Base-by-base conservation (phyloP, 805 yeast species). In the Candida verbasci region DNA sequence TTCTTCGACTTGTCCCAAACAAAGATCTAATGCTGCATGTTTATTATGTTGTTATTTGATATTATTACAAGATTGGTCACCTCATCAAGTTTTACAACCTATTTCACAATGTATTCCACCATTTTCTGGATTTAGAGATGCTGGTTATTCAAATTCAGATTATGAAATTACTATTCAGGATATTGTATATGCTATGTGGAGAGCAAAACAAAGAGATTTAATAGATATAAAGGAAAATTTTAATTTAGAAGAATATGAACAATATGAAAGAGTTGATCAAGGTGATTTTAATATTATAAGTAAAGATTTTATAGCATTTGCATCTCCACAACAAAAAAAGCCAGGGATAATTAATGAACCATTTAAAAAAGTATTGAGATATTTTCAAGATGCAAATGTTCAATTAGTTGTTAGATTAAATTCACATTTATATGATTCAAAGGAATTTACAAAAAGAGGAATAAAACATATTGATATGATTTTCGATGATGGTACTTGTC, bases 401-500 rank as follows among this genome's bases (percentile, higher is more conserved):
- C 83, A 84, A 55, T 68, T 91, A 46, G 97, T 93, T 10, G 96
- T 93, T 17, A 76, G 98, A 52, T 73, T 93, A 40, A 93, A 93
- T 59, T 86, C 96, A 1, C 96, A 86, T 50, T 70, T 93, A 31
- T 93, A 93, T 64, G 93, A 91, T 53, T 80, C 83, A 38, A 67
- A 65, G 22, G 95, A 89, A 55, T 93, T 93, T 55, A 86, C 83
- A 45, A 80, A 79, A 45, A 67, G 85, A 38, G 88, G 85, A 3
- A 87, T 93, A 46, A 81, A 83, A 51, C 98, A 93, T 58, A 70
- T 91, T 14, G 98, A 93, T 58, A 84, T 93, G 88, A 85, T 91
- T 29, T 93, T 93, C 59, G 97, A 93, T 49, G 98, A 93, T 59
- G 98, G 98, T 21, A 88, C 97, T 2, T 93, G 97, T 57, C 98